Evolutionary conservation across 106 monocot genomes (phyloP).

Genomic region (Dioscorea alata): DNA sequence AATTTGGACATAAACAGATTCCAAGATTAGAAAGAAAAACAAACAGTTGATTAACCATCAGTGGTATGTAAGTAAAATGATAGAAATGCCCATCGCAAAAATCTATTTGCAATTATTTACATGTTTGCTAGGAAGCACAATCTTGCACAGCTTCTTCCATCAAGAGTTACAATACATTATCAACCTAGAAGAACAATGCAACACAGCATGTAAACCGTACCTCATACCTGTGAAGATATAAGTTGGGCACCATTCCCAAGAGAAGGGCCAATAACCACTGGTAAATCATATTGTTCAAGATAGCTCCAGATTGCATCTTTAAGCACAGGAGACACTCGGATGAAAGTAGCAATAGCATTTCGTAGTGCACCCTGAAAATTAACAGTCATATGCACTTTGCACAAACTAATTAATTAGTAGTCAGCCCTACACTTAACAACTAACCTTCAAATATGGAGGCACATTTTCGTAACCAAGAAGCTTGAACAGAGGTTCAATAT

Average conservation of each 20-base stretch:
- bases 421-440: background rate
- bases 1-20: too few relatives aligned
- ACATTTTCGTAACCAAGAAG: slow-evolving; percentile 97
- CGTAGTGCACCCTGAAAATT: slow-evolving; percentile 79
- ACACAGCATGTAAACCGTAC: too few relatives aligned
- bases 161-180: too few relatives aligned
- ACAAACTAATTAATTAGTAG: background rate
- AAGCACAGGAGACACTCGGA: slow-evolving; percentile 59
- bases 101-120: too few relatives aligned
- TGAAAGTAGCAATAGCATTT: slow-evolving; percentile 70
- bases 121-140: too few relatives aligned
- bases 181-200: too few relatives aligned
- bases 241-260: slow-evolving; percentile 29
- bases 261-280: slow-evolving; percentile 62
- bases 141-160: too few relatives aligned
- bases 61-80: too few relatives aligned
- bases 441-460: slow-evolving; percentile 90
- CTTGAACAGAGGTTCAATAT: slow-evolving; percentile 93
- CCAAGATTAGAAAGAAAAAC: too few relatives aligned
- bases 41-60: too few relatives aligned
- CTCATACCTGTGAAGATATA: slow-evolving; percentile 52
- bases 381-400: background rate
- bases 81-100: too few relatives aligned
- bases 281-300: slow-evolving; percentile 98
- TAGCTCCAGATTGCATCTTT: slow-evolving; percentile 87